Evolutionary conservation across 306 rosid genomes (phyloP), one percentile per base, ranked within the genome.

Genomic region (Albizia julibrissin): DNA sequence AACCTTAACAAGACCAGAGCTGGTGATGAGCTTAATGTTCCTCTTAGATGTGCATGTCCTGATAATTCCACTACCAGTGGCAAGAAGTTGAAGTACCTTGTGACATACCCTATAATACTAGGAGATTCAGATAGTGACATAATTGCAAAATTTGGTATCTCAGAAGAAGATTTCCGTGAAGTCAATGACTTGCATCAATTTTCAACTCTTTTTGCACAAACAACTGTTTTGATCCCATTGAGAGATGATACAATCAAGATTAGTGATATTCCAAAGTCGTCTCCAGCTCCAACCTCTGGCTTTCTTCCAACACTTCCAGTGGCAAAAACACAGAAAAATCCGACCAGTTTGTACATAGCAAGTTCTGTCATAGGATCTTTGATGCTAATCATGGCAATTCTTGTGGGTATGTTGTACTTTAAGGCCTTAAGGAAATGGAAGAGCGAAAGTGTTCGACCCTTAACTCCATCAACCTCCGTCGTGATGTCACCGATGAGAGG

Each of bases 41-140:
- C 93, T 64, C 81, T 91, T 15, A 85, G 72, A 77, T 91, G 97
- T 74, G 85, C 93, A 69, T 92, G 94, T 78, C 90, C 86, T 47
- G 78, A 83, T 10, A 88, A 82, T 82, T 79, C 73, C 69, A 74
- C 85, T 1, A 50, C 21, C 10, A n/a, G 15, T 40, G n/a, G 8
- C 2, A 74, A 47, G 49, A 64, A 82, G n/a, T 77, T 89, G 46
- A 81, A 89, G 72, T 79, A 87, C 79, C 91, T 89, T 83, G 87
- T 91, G 10, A 88, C 93, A 72, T 91, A 89, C 89, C 97, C 94
- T 81, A 1, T 91, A 19, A 29, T 88, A 8, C 62, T 15, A 78
- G 86, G 77, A 12, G 93, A 91, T 66, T 50, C 8, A 13, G 67
- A 69, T 4, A 50, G 13, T 2, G 39, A 1, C 66, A 37, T 89